Percentiles rank a stretch among this genome's conserved stretches.
Conservation (phyloP, 805 yeast species). For the Hyphopichia homilentoma region DNA sequence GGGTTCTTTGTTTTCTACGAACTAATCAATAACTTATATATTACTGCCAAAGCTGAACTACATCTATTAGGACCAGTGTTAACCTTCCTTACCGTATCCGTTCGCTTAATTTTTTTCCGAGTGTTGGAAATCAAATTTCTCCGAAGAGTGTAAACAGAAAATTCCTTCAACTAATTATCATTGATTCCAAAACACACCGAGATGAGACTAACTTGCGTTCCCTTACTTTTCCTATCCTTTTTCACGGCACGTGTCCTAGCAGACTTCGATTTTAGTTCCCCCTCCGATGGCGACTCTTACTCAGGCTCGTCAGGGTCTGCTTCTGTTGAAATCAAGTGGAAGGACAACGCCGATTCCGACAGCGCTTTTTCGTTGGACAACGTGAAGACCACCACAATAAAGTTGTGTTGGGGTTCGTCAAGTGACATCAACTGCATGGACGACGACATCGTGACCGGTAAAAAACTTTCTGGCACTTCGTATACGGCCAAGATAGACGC, state of each 20-base stretch:
- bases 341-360: slow-evolving; percentile 56
- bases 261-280: slow-evolving; percentile 45
- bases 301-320: slow-evolving; percentile 36
- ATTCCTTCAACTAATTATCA: too few species aligned
- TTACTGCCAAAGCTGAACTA: too few species aligned
- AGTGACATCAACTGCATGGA: slow-evolving; percentile 39
- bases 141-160: too few species aligned
- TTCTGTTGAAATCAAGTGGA: slow-evolving; percentile 33
- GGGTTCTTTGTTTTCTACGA: too few species aligned
- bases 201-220: too few species aligned
- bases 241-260: slow-evolving; percentile 26
- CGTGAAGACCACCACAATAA: slow-evolving; percentile 45
- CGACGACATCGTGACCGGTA: slow-evolving; percentile 16
- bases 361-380: slow-evolving; percentile 41
- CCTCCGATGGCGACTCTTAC: slow-evolving; percentile 36
- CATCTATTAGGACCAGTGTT: too few species aligned
- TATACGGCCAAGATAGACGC: slow-evolving; percentile 45
- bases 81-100: too few species aligned
- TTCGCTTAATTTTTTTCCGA: too few species aligned
- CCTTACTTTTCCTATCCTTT: slow-evolving; percentile 1
- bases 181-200: too few species aligned
- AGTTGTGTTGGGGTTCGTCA: slow-evolving; percentile 68
- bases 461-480: slow-evolving; percentile 13
- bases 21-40: too few species aligned
- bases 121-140: too few species aligned